phyloP scores from a whole-genome alignment of 768 basidiomycete genomes.

The Leucocoprinus sp. region DNA sequence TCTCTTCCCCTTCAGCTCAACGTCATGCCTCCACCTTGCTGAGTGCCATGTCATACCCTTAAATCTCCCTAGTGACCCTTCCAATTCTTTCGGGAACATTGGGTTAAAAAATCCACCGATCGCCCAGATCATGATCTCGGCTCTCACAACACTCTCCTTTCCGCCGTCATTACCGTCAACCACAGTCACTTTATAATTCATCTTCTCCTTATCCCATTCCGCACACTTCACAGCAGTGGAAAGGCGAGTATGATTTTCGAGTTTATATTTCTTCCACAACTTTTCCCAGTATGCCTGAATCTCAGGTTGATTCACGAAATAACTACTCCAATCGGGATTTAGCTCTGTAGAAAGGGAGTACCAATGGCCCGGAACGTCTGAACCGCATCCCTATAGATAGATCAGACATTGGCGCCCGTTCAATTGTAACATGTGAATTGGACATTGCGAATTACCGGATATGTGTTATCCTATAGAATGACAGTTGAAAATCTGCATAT shows the following conservation, averaged over 20 bases:
- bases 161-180: constrained; percentile 27
- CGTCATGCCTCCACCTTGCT: constrained; percentile 45
- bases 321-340: constrained; percentile 42
- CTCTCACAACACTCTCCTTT: constrained; percentile 25
- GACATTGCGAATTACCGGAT: constrained; percentile 22
- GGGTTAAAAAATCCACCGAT: constrained; percentile 43
- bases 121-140: constrained; percentile 41
- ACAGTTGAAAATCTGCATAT: constrained; percentile 1
- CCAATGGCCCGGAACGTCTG: constrained; percentile 48
- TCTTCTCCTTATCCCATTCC: constrained; percentile 36
- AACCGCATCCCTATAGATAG: constrained; percentile 41
- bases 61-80: constrained; percentile 37
- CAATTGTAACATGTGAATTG: too few species aligned
- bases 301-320: constrained; percentile 41
- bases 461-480: constrained; percentile 40
- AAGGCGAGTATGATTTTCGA: constrained; percentile 33
- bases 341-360: constrained; percentile 48
- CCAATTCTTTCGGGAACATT: constrained; percentile 31
- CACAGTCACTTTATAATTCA: constrained; percentile 35
- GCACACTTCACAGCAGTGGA: constrained; percentile 31
- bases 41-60: constrained; percentile 48
- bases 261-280: constrained; percentile 36
- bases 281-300: constrained; percentile 42
- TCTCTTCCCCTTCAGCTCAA: constrained; percentile 40
- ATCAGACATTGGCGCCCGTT: too few species aligned